Base-by-base conservation (phyloP, 73 alveolate species). In the Loxodes magnus region DNA sequence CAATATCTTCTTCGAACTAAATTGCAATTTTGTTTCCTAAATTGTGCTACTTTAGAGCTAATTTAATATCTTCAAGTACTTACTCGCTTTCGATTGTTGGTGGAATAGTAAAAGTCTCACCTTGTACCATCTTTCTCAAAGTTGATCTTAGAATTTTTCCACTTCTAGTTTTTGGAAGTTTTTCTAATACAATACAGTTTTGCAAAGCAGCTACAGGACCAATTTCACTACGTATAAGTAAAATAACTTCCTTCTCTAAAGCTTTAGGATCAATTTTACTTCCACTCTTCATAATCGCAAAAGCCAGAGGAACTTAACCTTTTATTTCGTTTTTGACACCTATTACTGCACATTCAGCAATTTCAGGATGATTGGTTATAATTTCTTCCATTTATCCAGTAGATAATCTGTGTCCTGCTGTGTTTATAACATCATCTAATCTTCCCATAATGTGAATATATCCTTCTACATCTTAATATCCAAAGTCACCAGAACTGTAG, bases 161-260 rank as follows among this genome's bases (percentile, higher is more conserved):
- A 60, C 95, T 77, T 56, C 96, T 90, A 0, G 98, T 93, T 77
- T 93, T 93, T 1, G 99, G 99, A 30, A 93, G 82, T 35, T 71
- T 83, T 21, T 93, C 80, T 17, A 93, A 96, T 35, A 90, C 57
- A 24, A 83, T 48, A 33, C 57, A 64, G 35, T 55, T 62, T 51
- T 73, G 71, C 10, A 92, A 59, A n/a, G 88, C 46, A 23, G 97
- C 95, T 21, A 92, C 77, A 43, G 94, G 92, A 2, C 99, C 99
- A 33, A 84, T 67, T 60, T 77, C 92, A 25, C 49, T 51, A 38
- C 92, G 67, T 25, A 83, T 77, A 42, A 54, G 34, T 9, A 52
- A 64, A 12, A 66, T 48, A 10, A 79, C 60, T 42, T 83, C 89
- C 52, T 78, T 54, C 46, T 48, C 78, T 29, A 77, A 41, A 2